Base-by-base conservation (phyloP, 2,329 filamentous ascomycete genomes). In the Scytalidium lignicola region DNA sequence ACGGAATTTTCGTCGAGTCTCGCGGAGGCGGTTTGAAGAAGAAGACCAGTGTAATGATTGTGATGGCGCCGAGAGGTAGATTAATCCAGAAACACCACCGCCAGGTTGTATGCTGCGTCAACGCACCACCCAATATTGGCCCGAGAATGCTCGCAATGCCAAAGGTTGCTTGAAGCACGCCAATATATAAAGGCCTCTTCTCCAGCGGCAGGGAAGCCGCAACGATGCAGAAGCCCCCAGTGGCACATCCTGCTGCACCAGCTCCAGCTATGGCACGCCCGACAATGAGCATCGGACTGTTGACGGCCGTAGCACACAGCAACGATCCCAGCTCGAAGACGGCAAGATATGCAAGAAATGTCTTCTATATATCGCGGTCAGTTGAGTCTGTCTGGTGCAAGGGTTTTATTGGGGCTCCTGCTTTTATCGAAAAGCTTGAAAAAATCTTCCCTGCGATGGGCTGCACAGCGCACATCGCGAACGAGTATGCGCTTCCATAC, bases 81-180 rank as follows among this genome's bases (percentile, higher is more conserved):
- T 78, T 64, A 73, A 54, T 55, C 26, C 48, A 55, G 29, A 57
- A 55, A 32, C 79, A 82, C 75, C 76, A 80, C 23, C 77, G 61
- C 79, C 79, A 83, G 18, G 68, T 74, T 3, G 79, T 73, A 19
- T 73, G 69, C 48, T 79, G 71, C 0, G 83, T 85, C 51, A 88
- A 81, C 0, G 76, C 74, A 13, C 85, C 84, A 18, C 84, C 80
- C 2, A 85, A 65, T 1, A 83, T 68, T 0, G 83, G 84, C 0
- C 84, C 84, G 13, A 86, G 65, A 0, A 77, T 77, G 19, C 74
- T 77, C 2, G 83, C 82, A 18, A 85, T 62, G 1, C 82, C 82
- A 82, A 83, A 86, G 0, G 86, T 77, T 39, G 82, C 72, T 6
- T 80, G 82, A 44, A 85, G 77, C 40, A 86, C 65, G 2, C 82